A percentile compares a stretch with the other conserved stretches of the same genome.
These are phyloP conservation scores for Grifola frondosa DNA, from an alignment of 1,284 basidiomycete species.

Conservation along the genomic window DNA sequence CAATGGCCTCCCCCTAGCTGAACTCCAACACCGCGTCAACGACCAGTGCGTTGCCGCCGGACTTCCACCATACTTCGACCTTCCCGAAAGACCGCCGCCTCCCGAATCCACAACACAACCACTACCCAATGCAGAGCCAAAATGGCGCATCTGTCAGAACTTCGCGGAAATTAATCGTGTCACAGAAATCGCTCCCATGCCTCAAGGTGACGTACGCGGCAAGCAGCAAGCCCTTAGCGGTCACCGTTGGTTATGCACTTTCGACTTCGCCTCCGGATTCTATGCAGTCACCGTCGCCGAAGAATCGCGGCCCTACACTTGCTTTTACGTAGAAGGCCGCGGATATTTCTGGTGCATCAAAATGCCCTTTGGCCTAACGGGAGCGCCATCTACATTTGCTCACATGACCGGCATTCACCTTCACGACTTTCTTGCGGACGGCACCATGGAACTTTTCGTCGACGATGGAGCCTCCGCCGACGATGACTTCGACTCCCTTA, in stretches of 20 bases:
- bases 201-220: slow-evolving; percentile 33
- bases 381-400: slow-evolving; percentile 38
- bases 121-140: slow-evolving; percentile 12
- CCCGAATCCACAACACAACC: neutral
- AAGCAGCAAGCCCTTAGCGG: slow-evolving; percentile 36
- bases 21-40: no score
- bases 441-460: slow-evolving; percentile 33
- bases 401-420: slow-evolving; percentile 32
- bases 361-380: slow-evolving; percentile 45
- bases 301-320: slow-evolving; percentile 36
- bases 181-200: slow-evolving; percentile 35
- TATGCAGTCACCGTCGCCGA: slow-evolving; percentile 32
- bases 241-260: slow-evolving; percentile 29
- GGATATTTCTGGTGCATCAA: slow-evolving; percentile 37
- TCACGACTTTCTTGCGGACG: slow-evolving; percentile 32
- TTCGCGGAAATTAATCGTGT: slow-evolving; percentile 36
- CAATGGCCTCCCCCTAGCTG: slow-evolving; percentile 26
- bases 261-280: slow-evolving; percentile 40
- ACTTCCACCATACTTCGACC: slow-evolving; percentile 13
- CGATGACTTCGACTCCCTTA: slow-evolving; percentile 26
- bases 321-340: slow-evolving; percentile 40
- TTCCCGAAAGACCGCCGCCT: slow-evolving; percentile 16
- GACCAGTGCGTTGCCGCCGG: slow-evolving; percentile 31
- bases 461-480: slow-evolving; percentile 33
- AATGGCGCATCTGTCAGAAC: slow-evolving; percentile 37